Base-by-base conservation (phyloP, 73 alveolate genomes). In the Paramecium tetraurelia region DNA sequence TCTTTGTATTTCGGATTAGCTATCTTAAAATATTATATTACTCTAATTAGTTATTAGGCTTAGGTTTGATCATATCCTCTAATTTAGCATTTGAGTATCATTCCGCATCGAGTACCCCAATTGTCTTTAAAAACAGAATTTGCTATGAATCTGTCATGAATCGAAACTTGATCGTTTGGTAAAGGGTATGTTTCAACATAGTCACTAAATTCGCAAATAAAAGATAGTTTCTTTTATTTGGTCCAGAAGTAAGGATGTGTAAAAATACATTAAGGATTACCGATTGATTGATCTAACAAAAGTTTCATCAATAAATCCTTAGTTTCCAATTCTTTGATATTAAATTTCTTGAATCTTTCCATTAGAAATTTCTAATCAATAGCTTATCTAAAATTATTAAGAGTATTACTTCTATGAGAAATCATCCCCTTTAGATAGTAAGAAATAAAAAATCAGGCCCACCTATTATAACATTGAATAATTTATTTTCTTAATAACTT, bases 181-280 rank as follows among this genome's bases (percentile, higher is more conserved):
- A 59, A 44, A 58, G 92, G 92, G 14, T 33, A 75, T 5, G 94
- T 85, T 80, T 95, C 97, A 2, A 95, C 89, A 24, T 58, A 85
- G 58, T 95, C 97, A 71, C 95, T 84, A 22, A 95, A 84, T 29
- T 95, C 97, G 24, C 92, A 59, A 16, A 95, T 77, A 36, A 95
- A 57, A 20, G 88, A 63, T 18, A 95, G 89, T 72, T 95, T 95
- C 85, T 84, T 93, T 38, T 95, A 94, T 18, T 84, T 77, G 24
- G 92, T 50, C 97, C 97, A 95, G 69, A 95, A 95, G 84, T 88
- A 92, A 1, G 93, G 85, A 59, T 95, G 97, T 4, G 27, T 50
- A 10, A 84, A 29, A 63, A 63, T 24, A 31, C 24, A 0, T 27
- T 63, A 27, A 24, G 27, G 46, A 27, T 21, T 20, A 2, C 35